Percentiles rank a stretch among this genome's conserved stretches.
Evolutionary conservation across 768 basidiomycete species (phyloP).

Genomic region (Clavulina sp.): DNA sequence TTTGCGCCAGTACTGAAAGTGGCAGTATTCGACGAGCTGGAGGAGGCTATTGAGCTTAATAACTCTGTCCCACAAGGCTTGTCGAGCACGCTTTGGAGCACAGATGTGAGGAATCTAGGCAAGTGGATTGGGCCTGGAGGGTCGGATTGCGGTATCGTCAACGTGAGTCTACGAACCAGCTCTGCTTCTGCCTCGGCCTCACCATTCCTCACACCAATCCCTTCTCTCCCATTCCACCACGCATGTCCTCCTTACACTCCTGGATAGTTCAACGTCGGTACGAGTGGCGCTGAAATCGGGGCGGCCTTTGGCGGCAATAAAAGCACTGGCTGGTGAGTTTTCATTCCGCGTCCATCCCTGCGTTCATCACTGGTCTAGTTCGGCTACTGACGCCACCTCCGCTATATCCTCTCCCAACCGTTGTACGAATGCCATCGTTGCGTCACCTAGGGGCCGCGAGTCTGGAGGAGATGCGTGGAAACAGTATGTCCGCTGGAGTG

Average conservation of each 20-base stretch:
- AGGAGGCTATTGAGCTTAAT: slow-evolving; percentile 78
- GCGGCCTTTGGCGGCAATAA: slow-evolving; percentile 94
- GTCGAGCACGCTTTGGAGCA: slow-evolving; percentile 83
- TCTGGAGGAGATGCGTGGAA: slow-evolving; percentile 99
- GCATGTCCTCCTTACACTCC: slow-evolving; percentile 8
- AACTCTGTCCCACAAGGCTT: slow-evolving; percentile 84
- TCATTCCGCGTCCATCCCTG: slow-evolving; percentile 24
- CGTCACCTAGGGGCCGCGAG: slow-evolving; percentile 63
- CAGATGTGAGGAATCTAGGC: slow-evolving; percentile 64
- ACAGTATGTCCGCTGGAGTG: slow-evolving; percentile 76
- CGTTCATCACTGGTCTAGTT: too few relatives aligned
- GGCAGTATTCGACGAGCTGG: slow-evolving; percentile 68
- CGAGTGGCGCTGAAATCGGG: slow-evolving; percentile 55
- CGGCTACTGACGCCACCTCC: slow-evolving; percentile 11
- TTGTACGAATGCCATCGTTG: neutral
- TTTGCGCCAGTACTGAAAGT: slow-evolving; percentile 85
- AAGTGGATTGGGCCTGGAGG: slow-evolving; percentile 86
- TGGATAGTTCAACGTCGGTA: slow-evolving; percentile 44
- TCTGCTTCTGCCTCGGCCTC: too few relatives aligned
- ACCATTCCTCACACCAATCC: too few relatives aligned
- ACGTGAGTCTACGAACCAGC: too few relatives aligned
- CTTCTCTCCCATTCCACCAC: too few relatives aligned
- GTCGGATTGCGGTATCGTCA: slow-evolving; percentile 83
- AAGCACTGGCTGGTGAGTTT: slow-evolving; percentile 51
- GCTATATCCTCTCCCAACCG: slow-evolving; percentile 11